phyloP scores from a whole-genome alignment of 257 asterid species.

The Coffea canephora region DNA sequence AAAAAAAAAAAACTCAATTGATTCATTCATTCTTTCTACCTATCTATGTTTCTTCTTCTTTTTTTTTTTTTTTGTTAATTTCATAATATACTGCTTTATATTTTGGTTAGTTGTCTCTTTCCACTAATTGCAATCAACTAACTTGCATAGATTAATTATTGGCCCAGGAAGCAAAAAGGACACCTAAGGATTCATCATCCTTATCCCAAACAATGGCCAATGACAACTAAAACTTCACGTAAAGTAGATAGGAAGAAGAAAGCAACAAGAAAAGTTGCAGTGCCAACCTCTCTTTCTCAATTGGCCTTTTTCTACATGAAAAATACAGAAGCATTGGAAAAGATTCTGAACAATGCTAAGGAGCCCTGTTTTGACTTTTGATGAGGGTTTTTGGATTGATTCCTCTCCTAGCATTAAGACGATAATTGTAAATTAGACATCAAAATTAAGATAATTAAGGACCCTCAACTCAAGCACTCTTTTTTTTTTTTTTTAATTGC shows the following conservation, averaged over 20 bases:
- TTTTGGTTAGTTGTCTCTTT: conserved; percentile 23
- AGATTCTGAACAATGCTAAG: not conserved
- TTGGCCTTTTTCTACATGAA: not conserved
- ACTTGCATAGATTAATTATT: not conserved
- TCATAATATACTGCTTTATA: not conserved
- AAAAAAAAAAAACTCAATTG: conserved; percentile 12
- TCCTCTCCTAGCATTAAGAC: not conserved
- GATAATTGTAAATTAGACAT: not conserved
- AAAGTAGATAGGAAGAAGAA: conserved; percentile 1
- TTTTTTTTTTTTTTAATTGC: not conserved
- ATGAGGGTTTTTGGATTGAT: not conserved
- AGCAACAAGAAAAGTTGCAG: not conserved
- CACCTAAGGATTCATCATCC: conserved; percentile 6
- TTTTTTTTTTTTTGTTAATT: not conserved
- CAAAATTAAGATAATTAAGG: not conserved
- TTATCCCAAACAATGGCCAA: conserved; percentile 19
- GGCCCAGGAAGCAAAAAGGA: not conserved
- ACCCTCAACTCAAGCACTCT: not conserved
- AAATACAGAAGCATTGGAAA: not conserved
- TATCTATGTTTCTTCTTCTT: not conserved
- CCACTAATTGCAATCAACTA: conserved; percentile 4
- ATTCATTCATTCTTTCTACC: not conserved
- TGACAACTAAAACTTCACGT: conserved; percentile 16
- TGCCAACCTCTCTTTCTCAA: too few species aligned
- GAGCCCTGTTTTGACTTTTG: not conserved